These are phyloP conservation scores for Calophaca sinica DNA, from an alignment of 306 rosid species.

Conservation along the genomic window DNA sequence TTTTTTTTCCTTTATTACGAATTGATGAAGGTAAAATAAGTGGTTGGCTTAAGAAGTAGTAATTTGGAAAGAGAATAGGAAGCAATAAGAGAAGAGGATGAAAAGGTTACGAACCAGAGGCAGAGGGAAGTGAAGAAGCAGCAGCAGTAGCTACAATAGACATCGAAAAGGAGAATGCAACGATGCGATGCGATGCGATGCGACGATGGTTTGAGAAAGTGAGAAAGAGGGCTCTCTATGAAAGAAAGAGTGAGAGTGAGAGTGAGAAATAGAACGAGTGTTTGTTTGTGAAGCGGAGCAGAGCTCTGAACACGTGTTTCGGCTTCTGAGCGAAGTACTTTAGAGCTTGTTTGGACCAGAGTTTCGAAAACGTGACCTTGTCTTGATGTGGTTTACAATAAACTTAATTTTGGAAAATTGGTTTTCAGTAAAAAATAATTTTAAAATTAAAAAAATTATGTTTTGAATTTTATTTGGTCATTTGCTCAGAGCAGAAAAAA, in stretches of 20 bases:
- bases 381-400: background rate
- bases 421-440: too few species aligned
- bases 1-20: background rate
- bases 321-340: background rate
- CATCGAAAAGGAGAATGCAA: background rate
- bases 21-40: background rate
- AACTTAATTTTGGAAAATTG: background rate
- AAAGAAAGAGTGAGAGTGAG: background rate
- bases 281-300: background rate
- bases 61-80: background rate
- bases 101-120: background rate
- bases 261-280: background rate
- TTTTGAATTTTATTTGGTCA: too few species aligned
- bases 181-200: background rate
- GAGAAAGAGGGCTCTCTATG: background rate
- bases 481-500: too few species aligned
- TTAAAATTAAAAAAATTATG: too few species aligned
- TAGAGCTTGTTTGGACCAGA: background rate
- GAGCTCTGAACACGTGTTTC: background rate
- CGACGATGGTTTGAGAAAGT: background rate
- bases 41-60: too few species aligned
- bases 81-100: background rate
- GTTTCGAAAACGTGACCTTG: background rate
- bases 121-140: conserved; percentile 4
- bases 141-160: background rate